These are phyloP conservation scores for Komagataella pastoris DNA, from an alignment of 805 yeast genomes.

Conservation along the genomic window DNA sequence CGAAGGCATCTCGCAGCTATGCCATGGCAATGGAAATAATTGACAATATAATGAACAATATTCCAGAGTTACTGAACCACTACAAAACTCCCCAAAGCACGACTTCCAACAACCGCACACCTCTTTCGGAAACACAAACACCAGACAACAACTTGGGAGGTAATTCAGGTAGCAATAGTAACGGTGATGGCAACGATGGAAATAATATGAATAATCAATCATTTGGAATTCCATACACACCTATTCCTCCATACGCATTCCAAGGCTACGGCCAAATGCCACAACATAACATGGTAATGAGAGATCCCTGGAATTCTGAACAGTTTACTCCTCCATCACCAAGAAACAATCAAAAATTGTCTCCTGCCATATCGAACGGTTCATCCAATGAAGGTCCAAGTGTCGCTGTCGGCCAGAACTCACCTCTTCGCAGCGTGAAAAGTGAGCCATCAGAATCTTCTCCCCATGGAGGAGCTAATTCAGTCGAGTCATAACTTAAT, in stretches of 20 bases:
- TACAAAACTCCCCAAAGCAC: neutral
- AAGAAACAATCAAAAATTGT: neutral
- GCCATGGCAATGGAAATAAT: slow-evolving; percentile 60
- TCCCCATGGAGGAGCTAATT: neutral
- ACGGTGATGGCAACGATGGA: neutral
- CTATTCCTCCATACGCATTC: neutral
- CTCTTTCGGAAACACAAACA: slow-evolving; percentile 3
- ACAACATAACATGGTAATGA: neutral
- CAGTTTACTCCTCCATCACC: neutral
- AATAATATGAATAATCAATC: neutral
- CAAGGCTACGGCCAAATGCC: slow-evolving; percentile 1
- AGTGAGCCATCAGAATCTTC: neutral
- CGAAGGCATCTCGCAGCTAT: slow-evolving; percentile 69
- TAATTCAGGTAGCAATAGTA: neutral
- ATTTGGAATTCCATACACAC: neutral
- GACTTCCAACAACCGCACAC: neutral
- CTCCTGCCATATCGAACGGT: neutral
- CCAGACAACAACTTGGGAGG: neutral
- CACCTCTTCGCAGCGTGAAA: neutral
- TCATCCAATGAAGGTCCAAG: neutral
- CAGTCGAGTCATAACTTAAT: neutral
- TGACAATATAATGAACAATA: slow-evolving; percentile 57
- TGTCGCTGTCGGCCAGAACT: neutral
- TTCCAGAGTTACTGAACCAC: slow-evolving; percentile 47
- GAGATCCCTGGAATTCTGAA: neutral